Evolutionary conservation across 1,139 yeast genomes (phyloP), one percentile per base, ranked within the genome.

Genomic region (Kluyveromyces marxianus): DNA sequence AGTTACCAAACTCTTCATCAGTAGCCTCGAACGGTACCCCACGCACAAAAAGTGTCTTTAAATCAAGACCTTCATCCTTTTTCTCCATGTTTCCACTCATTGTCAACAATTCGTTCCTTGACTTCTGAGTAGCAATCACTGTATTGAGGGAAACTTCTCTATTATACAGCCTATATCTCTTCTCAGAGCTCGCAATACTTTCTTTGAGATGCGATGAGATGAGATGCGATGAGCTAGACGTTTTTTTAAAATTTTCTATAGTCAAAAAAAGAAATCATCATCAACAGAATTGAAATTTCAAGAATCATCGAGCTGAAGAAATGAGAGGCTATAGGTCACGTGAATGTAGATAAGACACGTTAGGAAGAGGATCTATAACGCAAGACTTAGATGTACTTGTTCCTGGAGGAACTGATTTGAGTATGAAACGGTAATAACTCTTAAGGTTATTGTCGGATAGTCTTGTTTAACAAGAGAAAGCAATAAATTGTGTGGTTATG

Each of bases 1-100:
- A 88, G 55, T 83, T 86, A 1, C 92, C 76, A 43, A 89, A 72
- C 57, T 88, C 82, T 49, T 88, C 96, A 27, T 83, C 78, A 1
- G 94, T 83, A 4, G 90, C 95, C 44, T 79, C 83, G 50, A 74
- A 71, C 1, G 97, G 97, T 44, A 92, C 72, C 4, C 89, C 75
- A 51, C 97, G 76, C 31, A 92, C 94, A 63, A 90, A 92, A 36
- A 92, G 71, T 3, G 92, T 83, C 60, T 77, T 79, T 60, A 78
- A 57, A 51, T 70, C 74, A 10, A 68, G 45, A 26, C 55, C 54
- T 37, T 59, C 60, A 21, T 57, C 60, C 14, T 40, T 46, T 3
- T 33, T 24, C n/a, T 7, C 42, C 6, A 5, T 32, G 27, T 45
- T 8, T 28, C 14, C 45, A 25, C 25, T 35, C 41, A 42, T 29